phyloP scores from a whole-genome alignment of 495 filamentous ascomycete species.

The Xylaria sp. region DNA sequence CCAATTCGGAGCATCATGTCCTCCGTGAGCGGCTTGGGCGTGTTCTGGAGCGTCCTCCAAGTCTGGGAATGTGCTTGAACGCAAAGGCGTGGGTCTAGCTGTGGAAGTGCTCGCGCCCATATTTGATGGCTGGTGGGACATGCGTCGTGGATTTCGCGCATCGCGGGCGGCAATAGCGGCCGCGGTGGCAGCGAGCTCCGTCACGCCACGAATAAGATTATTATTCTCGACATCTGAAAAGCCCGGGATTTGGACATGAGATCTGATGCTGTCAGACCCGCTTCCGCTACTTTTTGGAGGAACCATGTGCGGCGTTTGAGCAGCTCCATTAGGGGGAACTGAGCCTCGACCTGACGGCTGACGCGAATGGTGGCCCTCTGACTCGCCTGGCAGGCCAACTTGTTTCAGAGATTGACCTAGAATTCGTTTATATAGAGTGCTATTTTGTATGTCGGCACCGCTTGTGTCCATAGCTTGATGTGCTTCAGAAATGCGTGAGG shows the following conservation, averaged over 20 bases:
- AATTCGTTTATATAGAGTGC: conserved; percentile 90
- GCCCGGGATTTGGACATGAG: conserved; percentile 64
- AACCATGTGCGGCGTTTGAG: conserved; percentile 69
- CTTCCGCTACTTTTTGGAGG: conserved; percentile 68
- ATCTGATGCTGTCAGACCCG: conserved; percentile 43
- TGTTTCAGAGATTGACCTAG: conserved; percentile 86
- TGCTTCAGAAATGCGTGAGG: conserved; percentile 50
- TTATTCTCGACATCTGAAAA: conserved; percentile 81
- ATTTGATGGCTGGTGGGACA: conserved; percentile 36
- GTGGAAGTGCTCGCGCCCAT: conserved; percentile 38
- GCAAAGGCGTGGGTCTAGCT: conserved; percentile 41
- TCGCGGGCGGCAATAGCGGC: conserved; percentile 89
- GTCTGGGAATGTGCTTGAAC: conserved; percentile 50
- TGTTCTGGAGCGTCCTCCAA: conserved; percentile 47
- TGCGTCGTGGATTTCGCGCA: conserved; percentile 47
- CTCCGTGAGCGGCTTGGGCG: conserved; percentile 67
- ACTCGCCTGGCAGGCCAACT: conserved; percentile 65
- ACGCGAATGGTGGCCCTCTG: conserved; percentile 50
- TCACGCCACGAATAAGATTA: conserved; percentile 78
- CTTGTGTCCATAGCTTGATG: conserved; percentile 51
- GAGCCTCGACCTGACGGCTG: conserved; percentile 49
- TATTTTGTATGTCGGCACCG: conserved; percentile 72
- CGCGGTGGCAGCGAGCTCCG: conserved; percentile 90
- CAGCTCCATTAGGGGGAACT: conserved; percentile 37
- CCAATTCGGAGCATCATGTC: conserved; percentile 99